These are phyloP conservation scores for Tremellales sp. DNA, from an alignment of 1,284 basidiomycete genomes.

Conservation along the genomic window DNA sequence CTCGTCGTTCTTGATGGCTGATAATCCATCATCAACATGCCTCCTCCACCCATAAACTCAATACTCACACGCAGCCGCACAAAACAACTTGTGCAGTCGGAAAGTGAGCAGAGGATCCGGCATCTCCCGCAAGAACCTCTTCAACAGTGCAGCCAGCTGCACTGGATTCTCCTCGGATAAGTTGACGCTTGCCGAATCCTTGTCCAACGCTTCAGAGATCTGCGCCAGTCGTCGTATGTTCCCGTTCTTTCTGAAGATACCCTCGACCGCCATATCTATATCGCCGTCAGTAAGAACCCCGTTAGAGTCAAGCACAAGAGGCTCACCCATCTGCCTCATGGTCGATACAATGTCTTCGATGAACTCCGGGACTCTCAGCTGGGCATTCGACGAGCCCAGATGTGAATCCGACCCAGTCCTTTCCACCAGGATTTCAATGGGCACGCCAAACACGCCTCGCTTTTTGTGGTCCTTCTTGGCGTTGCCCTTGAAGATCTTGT, in stretches of 20 bases:
- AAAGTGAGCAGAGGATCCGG: constrained; percentile 95
- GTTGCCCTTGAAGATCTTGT: constrained; percentile 87
- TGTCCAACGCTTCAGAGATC: constrained; percentile 86
- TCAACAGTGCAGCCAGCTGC: constrained; percentile 91
- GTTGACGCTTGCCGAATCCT: constrained; percentile 84
- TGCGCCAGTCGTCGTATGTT: constrained; percentile 92
- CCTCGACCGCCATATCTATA: constrained; percentile 94
- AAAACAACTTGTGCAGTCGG: constrained; percentile 84
- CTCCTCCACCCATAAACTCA: background rate
- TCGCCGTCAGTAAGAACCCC: constrained; percentile 6
- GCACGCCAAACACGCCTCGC: constrained; percentile 94
- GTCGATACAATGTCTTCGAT: constrained; percentile 97
- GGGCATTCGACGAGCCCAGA: constrained; percentile 79
- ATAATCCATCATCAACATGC: no score
- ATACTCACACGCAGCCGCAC: constrained; percentile 77
- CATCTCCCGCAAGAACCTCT: constrained; percentile 94
- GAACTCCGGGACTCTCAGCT: constrained; percentile 88
- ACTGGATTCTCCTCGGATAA: constrained; percentile 93
- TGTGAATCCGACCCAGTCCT: constrained; percentile 90
- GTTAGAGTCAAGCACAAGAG: background rate
- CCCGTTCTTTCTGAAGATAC: constrained; percentile 97
- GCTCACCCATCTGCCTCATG: constrained; percentile 97
- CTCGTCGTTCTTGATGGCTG: constrained; percentile 69
- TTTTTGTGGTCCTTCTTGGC: constrained; percentile 83
- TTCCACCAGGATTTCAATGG: constrained; percentile 91